phyloP scores from a whole-genome alignment of 2,329 filamentous ascomycete genomes.

The Xylaria sp. region DNA sequence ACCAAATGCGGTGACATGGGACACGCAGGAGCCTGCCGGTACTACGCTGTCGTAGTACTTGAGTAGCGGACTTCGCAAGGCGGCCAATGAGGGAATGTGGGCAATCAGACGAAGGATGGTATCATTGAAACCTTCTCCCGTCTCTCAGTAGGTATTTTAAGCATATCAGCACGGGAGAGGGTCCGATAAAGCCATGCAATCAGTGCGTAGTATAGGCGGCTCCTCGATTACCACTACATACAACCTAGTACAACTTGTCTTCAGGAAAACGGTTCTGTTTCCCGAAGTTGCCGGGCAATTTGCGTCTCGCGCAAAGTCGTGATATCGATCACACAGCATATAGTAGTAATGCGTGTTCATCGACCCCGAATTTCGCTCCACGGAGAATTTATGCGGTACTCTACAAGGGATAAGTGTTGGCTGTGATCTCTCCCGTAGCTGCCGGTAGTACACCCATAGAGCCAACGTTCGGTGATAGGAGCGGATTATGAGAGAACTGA shows the following conservation, averaged over 20 bases:
- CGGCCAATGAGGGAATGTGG: conserved; percentile 27
- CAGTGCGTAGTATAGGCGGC: conserved; percentile 7
- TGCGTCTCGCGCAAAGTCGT: conserved; percentile 26
- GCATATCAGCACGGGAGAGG: conserved; percentile 8
- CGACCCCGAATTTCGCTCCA: conserved; percentile 13
- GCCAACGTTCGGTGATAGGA: neutral
- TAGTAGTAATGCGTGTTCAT: conserved; percentile 8
- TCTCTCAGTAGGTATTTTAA: conserved; percentile 11
- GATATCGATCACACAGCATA: conserved; percentile 12
- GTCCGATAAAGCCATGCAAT: conserved; percentile 8
- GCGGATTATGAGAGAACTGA: conserved; percentile 3
- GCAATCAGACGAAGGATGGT: conserved; percentile 18
- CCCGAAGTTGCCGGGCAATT: conserved; percentile 27
- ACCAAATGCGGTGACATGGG: conserved; percentile 30
- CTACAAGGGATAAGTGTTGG: neutral
- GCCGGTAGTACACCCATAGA: neutral
- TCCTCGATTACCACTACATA: neutral
- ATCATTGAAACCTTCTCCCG: conserved; percentile 21
- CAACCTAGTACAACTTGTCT: neutral
- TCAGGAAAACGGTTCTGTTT: conserved; percentile 2
- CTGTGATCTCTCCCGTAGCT: neutral
- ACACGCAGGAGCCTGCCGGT: conserved; percentile 26
- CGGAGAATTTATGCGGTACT: conserved; percentile 8
- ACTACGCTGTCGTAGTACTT: conserved; percentile 32
- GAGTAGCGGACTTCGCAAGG: conserved; percentile 34